These are phyloP conservation scores for Hypoxylon sp. DNA, from an alignment of 2,329 filamentous ascomycete species.

Conservation along the genomic window DNA sequence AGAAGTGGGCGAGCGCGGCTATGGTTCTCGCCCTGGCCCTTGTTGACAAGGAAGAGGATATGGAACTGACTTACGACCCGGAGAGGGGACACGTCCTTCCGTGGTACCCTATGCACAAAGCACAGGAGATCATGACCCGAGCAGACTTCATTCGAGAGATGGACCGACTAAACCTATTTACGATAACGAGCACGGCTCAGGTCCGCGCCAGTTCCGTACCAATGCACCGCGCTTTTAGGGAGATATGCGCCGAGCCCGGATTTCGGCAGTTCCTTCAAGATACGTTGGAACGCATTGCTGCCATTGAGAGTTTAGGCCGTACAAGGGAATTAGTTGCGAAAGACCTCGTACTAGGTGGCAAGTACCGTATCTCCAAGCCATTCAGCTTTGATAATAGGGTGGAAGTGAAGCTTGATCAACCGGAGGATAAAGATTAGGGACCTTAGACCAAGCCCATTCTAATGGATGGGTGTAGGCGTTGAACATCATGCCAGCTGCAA, in stretches of 20 bases:
- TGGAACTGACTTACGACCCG: constrained; percentile 76
- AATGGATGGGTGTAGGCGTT: not conserved
- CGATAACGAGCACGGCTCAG: constrained; percentile 87
- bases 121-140: constrained; percentile 93
- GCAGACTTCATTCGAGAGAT: constrained; percentile 94
- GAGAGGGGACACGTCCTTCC: constrained; percentile 82
- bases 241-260: constrained; percentile 81
- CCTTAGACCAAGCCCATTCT: constrained; percentile 51
- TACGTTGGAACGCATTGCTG: constrained; percentile 87
- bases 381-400: constrained; percentile 55
- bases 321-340: constrained; percentile 97
- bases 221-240: constrained; percentile 92
- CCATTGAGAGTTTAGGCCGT: constrained; percentile 91
- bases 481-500: constrained; percentile 21
- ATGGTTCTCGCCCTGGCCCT: constrained; percentile 94
- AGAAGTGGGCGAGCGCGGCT: constrained; percentile 73
- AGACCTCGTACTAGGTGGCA: constrained; percentile 87
- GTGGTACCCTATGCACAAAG: constrained; percentile 83
- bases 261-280: constrained; percentile 87
- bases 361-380: constrained; percentile 73
- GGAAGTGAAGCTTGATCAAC: constrained; percentile 60
- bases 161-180: constrained; percentile 95
- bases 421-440: constrained; percentile 54
- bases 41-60: constrained; percentile 82
- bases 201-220: constrained; percentile 95